Evolutionary conservation across 2,329 filamentous ascomycete genomes (phyloP), one percentile per base, ranked within the genome.

Genomic region (Ophiostoma sp.): DNA sequence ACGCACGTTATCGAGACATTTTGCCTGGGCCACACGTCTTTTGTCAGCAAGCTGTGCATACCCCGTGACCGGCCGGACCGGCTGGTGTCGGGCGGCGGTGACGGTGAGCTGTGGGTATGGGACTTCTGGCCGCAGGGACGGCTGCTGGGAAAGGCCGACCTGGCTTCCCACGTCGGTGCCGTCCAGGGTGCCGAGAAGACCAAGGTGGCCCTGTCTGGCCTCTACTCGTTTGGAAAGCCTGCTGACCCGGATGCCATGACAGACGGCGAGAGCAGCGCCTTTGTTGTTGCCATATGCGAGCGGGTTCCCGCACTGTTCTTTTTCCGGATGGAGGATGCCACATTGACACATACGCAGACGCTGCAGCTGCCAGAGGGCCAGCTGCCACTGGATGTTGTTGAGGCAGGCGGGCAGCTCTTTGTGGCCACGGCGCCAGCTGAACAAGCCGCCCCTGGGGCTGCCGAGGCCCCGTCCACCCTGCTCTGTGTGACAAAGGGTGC

Each of bases 1-100:
- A 83, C 92, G 0, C 89, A 97, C 77, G 83, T 98, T 70, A 96
- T 97, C 72, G 93, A 98, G 77, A 84, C 84, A 0, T 98, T 91
- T 78, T 98, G 94, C 76, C 84, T 97, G 2, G 94, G 93, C 4
- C 95, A 99, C 78, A 87, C 83, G 66, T 86, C 93, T 49, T 98
- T 98, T 76, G 83, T 99, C 72, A 92, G 84, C 79, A 87, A 86
- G 69, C 80, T 99, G 60, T 89, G 88, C 74, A 79, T 94, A 18
- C 87, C 88, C 0, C 75, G 76, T 0, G 79, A 78, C 66, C 78
- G 81, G 38, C 82, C 82, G 3, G 82, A 87, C n/a, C 73, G 89
- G 1, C 83, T 99, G 42, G 79, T 98, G 44, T 96, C 93, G 5
- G 95, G 92, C 9, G 94, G 94, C 65, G 95, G 94, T 4, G 94